Evolutionary conservation across 2,329 filamentous ascomycete genomes (phyloP), one percentile per base, ranked within the genome.

Genomic region (Fusarium bactridioides): DNA sequence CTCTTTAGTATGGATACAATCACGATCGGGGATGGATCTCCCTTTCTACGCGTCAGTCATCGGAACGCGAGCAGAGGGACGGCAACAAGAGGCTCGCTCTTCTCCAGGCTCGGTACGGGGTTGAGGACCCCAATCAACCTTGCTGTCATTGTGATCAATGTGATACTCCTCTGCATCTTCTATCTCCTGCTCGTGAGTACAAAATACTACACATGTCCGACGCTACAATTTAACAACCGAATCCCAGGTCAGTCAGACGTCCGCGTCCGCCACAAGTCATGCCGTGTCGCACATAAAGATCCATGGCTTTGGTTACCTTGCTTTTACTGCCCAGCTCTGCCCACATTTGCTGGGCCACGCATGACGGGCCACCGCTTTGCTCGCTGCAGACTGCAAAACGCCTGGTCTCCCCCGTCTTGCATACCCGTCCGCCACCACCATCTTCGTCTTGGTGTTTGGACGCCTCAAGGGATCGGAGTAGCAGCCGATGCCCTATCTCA

Each of bases 351-450:
- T 38, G 31, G 54, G 27, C 38, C 27, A 23, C 27, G 38, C 35
- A 33, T 25, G 33, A 40, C 44, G 54, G 44, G 50, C 48, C n/a
- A 61, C 61, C 21, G 48, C 43, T 40, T 45, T 64, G 41, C 53
- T 21, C 55, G 23, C 69, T 45, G 63, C 69, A 72, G 57, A 56
- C 70, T 51, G 64, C 70, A 72, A 72, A 72, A 70, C 69, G 51
- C 61, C 69, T 70, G 37, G 69, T 70, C 48, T 67, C 54, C 57
- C 57, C 57, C 57, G 56, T 73, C 64, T 66, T 70, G 66, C 69
- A 69, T 72, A 70, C 65, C 69, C 65, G 65, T 45, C 69, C 53
- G 69, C 56, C 65, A 70, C 59, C 47, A 45, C 56, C 48, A 41
- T 23, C 18, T 38, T 59, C 33, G 25, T 47, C 40, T 47, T 59